Evolutionary conservation across 2,329 filamentous ascomycete species (phyloP).

Genomic region (Ophiostoma angusticollis): DNA sequence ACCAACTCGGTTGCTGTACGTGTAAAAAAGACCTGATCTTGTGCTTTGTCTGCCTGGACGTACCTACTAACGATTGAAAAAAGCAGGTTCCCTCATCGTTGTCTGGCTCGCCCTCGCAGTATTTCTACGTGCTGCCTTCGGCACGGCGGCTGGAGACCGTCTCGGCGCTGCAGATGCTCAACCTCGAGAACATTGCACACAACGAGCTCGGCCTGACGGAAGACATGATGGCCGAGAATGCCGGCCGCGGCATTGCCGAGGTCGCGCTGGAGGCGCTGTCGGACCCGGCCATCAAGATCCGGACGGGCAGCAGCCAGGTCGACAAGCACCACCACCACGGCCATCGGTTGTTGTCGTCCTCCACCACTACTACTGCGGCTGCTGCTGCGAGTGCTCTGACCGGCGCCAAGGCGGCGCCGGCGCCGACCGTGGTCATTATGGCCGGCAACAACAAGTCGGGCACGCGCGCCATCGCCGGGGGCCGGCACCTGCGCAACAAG

Average conservation of each 20-base stretch:
- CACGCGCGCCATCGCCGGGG: slow-evolving; percentile 70
- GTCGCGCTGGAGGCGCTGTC: slow-evolving; percentile 59
- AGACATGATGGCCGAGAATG: slow-evolving; percentile 84
- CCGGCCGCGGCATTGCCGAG: slow-evolving; percentile 77
- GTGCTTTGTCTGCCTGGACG: no score
- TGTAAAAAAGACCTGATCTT: no score
- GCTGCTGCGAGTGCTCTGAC: background rate
- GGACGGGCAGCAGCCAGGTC: slow-evolving; percentile 32
- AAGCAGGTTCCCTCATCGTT: slow-evolving; percentile 13
- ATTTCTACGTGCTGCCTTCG: slow-evolving; percentile 42
- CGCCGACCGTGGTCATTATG: slow-evolving; percentile 53
- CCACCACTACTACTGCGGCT: background rate
- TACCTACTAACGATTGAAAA: slow-evolving; percentile 7
- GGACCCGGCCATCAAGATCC: slow-evolving; percentile 46
- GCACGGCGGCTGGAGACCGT: slow-evolving; percentile 48
- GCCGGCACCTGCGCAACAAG: slow-evolving; percentile 74
- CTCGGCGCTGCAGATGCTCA: slow-evolving; percentile 73
- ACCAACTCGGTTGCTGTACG: slow-evolving; percentile 28
- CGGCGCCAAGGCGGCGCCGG: slow-evolving; percentile 3
- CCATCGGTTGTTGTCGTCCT: slow-evolving; percentile 8
- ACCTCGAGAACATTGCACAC: slow-evolving; percentile 81
- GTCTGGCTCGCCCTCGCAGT: slow-evolving; percentile 18
- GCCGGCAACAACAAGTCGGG: slow-evolving; percentile 92
- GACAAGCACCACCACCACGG: background rate
- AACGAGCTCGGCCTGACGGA: slow-evolving; percentile 78